Conservation (phyloP, 2,329 filamentous ascomycete genomes). For the Aspergillus ustus region DNA sequence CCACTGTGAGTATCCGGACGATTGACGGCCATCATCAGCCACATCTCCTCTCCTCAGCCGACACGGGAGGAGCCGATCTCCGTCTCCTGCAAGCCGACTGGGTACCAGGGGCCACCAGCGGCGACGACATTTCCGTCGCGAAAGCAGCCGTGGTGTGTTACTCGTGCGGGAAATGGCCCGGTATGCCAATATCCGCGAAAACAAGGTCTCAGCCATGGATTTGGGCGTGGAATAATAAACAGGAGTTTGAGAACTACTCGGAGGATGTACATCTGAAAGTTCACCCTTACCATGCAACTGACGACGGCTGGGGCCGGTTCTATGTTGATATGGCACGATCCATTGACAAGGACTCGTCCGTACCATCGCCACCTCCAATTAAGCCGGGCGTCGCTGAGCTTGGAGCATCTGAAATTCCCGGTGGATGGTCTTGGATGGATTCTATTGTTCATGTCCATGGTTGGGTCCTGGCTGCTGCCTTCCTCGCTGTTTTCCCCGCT, state of each 20-base stretch:
- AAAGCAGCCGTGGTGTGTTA: slow-evolving; percentile 14
- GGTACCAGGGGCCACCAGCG: background rate
- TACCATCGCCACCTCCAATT: slow-evolving; percentile 8
- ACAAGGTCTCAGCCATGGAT: slow-evolving; percentile 15
- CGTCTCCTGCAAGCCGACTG: slow-evolving; percentile 10
- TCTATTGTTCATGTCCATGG: slow-evolving; percentile 8
- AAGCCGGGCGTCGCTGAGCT: slow-evolving; percentile 2
- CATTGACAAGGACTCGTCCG: background rate
- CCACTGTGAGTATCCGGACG: slow-evolving; percentile 15
- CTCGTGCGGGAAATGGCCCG: slow-evolving; percentile 15
- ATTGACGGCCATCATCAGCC: slow-evolving; percentile 15
- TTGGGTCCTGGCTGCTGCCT: slow-evolving; percentile 13
- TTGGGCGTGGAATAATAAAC: slow-evolving; percentile 17
- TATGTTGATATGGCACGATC: slow-evolving; percentile 18
- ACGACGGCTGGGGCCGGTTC: slow-evolving; percentile 15
- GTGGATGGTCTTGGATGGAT: background rate
- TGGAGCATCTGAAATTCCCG: slow-evolving; percentile 8
- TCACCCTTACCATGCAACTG: slow-evolving; percentile 7
- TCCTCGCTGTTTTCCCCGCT: slow-evolving; percentile 10
- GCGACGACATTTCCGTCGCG: background rate
- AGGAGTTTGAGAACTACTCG: slow-evolving; percentile 8
- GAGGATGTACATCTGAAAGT: slow-evolving; percentile 7
- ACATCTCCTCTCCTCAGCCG: background rate
- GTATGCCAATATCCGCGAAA: slow-evolving; percentile 3
- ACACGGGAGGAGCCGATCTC: slow-evolving; percentile 5